These are phyloP conservation scores for Globisporangium viniferum DNA, from an alignment of 352 stramenopile genomes.

Conservation along the genomic window DNA sequence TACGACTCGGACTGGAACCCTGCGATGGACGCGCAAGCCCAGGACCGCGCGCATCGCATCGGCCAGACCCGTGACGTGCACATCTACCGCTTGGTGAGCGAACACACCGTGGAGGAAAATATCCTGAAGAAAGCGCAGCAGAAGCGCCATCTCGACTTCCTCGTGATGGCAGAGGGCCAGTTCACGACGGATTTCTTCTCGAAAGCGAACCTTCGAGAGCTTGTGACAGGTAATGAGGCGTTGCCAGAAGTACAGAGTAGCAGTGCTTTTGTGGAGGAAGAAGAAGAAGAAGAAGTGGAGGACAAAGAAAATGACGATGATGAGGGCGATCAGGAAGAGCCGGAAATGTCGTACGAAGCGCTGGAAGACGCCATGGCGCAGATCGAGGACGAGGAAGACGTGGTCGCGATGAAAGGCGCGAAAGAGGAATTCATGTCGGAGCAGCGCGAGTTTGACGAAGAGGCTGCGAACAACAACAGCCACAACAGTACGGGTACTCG, in stretches of 20 bases:
- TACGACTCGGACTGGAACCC: conserved; percentile 95
- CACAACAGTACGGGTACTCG: neutral
- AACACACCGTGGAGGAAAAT: conserved; percentile 99
- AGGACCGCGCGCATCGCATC: conserved; percentile 97
- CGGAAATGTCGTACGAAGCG: conserved; percentile 58
- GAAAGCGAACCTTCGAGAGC: conserved; percentile 83
- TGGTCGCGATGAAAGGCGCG: conserved; percentile 88
- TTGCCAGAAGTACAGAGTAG: conserved; percentile 21
- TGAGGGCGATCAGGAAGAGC: conserved; percentile 30
- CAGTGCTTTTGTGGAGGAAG: conserved; percentile 19
- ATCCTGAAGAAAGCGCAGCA: conserved; percentile 98
- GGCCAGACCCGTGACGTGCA: conserved; percentile 98
- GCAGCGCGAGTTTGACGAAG: conserved; percentile 64
- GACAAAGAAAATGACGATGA: conserved; percentile 22
- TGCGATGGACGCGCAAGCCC: conserved; percentile 92
- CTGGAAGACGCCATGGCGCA: conserved; percentile 93
- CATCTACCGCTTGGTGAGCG: conserved; percentile 97
- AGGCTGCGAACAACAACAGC: conserved; percentile 11
- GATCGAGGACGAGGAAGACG: conserved; percentile 95
- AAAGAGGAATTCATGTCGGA: conserved; percentile 54
- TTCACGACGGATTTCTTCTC: conserved; percentile 86
- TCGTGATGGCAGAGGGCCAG: conserved; percentile 85
- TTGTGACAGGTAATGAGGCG: conserved; percentile 68
- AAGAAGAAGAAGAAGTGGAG: conserved; percentile 21
- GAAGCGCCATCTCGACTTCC: conserved; percentile 96